Evolutionary conservation across 139 green algal species (phyloP), one percentile per base, ranked within the genome.

Genomic region (Pedinophyceae sp.): DNA sequence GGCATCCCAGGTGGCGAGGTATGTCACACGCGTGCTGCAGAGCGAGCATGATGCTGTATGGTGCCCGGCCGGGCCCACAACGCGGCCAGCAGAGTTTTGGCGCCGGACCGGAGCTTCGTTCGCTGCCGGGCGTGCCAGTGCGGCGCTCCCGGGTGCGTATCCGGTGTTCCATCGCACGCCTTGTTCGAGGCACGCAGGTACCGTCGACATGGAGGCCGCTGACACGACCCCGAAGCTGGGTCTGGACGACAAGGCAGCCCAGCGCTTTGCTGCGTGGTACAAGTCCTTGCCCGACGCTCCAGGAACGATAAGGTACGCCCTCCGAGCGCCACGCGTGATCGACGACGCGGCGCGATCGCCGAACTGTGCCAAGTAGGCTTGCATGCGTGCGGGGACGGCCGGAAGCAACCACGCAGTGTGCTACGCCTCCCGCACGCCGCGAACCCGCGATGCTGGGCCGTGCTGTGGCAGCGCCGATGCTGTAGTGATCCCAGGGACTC

Each of bases 191-290:
- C n/a, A n/a, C n/a, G n/a, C n/a, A n/a, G n/a, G n/a, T n/a, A n/a
- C n/a, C n/a, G n/a, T n/a, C n/a, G n/a, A n/a, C n/a, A n/a, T n/a
- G n/a, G n/a, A n/a, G n/a, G n/a, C n/a, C n/a, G n/a, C n/a, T n/a
- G n/a, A n/a, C n/a, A n/a, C n/a, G n/a, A n/a, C n/a, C n/a, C 72
- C 72, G 2, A 65, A 80, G 18, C 52, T 80, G 17, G 40, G 24
- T 2, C 27, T 75, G 3, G 72, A 80, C 23, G 55, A 60, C 17
- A 66, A 57, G n/a, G 57, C 59, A 2, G 27, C 68, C 3, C 23
- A 34, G 1, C 62, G 65, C 0, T 82, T 82, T 52, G 49, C 70
- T 7, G 58, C 57, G 3, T 82, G 68, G 70, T 78, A 64, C 58
- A 59, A 58, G 7, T 51, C 26, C 3, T 54, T 77, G 19, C 50